Conservation (phyloP, 2,329 filamentous ascomycete genomes). For the Aspergillus hiratsukae region DNA sequence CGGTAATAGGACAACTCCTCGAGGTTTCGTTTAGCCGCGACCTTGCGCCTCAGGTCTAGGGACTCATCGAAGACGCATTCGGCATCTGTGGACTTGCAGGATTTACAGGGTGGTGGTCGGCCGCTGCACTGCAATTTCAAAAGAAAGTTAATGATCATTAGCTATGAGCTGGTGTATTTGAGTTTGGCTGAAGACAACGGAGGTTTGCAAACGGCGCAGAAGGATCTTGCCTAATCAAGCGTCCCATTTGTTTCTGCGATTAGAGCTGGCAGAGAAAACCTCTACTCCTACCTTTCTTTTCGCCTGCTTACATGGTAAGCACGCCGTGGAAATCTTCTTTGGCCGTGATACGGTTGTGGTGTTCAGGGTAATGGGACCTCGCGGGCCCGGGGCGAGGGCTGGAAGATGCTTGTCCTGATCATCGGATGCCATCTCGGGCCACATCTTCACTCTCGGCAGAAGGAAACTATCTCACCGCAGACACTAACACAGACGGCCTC, state of each 20-base stretch:
- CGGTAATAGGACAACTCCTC: constrained; percentile 33
- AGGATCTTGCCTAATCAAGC: background rate
- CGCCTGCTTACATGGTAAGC: constrained; percentile 31
- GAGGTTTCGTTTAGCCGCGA: constrained; percentile 32
- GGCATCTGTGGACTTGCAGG: constrained; percentile 26
- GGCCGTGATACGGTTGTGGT: constrained; percentile 22
- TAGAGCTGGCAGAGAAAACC: background rate
- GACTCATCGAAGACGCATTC: constrained; percentile 34
- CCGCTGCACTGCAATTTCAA: constrained; percentile 30
- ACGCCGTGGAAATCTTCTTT: constrained; percentile 36
- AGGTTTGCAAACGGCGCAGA: background rate
- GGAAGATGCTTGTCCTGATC: constrained; percentile 22
- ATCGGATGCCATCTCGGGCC: constrained; percentile 13
- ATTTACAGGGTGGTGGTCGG: constrained; percentile 31
- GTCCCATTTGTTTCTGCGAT: background rate
- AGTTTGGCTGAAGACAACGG: background rate
- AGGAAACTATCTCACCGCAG: background rate
- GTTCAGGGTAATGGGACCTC: constrained; percentile 13
- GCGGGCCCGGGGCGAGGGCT: constrained; percentile 24
- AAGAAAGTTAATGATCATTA: constrained; percentile 4
- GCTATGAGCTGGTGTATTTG: background rate
- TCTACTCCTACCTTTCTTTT: constrained; percentile 30
- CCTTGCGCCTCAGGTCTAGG: constrained; percentile 34
- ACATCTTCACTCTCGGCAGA: background rate
- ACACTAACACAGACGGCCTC: background rate